Base-by-base conservation (phyloP, 177 flowering plant genomes). In the Vitis hybrid region DNA sequence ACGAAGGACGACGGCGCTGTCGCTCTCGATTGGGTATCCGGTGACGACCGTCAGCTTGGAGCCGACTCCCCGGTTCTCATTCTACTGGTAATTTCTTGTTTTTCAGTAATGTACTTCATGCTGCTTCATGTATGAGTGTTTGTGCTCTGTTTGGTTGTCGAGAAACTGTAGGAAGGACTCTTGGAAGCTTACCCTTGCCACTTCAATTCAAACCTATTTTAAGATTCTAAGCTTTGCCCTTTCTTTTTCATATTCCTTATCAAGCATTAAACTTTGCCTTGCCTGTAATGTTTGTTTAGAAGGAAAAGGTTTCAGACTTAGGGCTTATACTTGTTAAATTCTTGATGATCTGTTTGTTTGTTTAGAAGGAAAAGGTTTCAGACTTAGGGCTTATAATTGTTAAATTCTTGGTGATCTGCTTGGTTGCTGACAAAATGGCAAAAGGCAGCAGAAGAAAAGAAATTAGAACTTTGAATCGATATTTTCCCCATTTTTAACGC, bases 11-110 rank as follows among this genome's bases (percentile, higher is more conserved):
- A 71, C 58, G 99, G 99, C 49, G 21, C 79, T 60, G 88, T 94
- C 18, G 78, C 99, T 9, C 88, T 94, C 67, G 99, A 94, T 72
- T 94, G 99, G 98, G 87, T 88, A 50, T 65, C 85, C 64, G 97
- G 96, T 4, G 99, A 91, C 60, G 78, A 83, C 10, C 70, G 64
- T n/a, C 69, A 13, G 51, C 49, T 94, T 26, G 88, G 91, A 2
- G 65, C 76, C 5, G 85, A 88, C 18, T 73, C 96, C 67, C 98
- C 98, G 0, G 51, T 90, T 14, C 86, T 94, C 60, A 90, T 94
- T 81, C 77, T 94, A 21, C 85, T 94, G 88, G 98, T 94, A 30
- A 13, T 81, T 71, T 18, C 10, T 3, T 14, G 17, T 63, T 69
- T 17, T 19, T 34, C 12, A 11, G 32, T 50, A 26, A 13, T 26